Base-by-base conservation (phyloP, 2,329 filamentous ascomycete genomes). In the Coniochaeta hoffmannii region DNA sequence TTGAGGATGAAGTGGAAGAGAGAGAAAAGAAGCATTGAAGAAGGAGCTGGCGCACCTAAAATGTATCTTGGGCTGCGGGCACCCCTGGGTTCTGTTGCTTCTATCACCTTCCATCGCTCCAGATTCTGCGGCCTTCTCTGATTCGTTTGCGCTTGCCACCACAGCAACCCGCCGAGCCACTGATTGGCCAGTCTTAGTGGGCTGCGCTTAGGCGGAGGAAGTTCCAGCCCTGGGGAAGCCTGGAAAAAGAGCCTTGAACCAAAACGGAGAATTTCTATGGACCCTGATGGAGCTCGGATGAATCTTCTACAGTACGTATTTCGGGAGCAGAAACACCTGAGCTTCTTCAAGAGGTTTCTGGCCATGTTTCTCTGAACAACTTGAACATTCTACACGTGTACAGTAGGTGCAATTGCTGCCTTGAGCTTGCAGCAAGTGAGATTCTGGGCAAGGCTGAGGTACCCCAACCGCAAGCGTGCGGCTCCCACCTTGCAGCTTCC, bases 101-200 rank as follows among this genome's bases (percentile, higher is more conserved):
- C 67, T 57, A 69, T 60, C 63, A 61, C 66, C 64, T 69, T 69
- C 67, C 65, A 69, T 66, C 64, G 57, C 53, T 61, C 65, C 63
- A 61, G 58, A 59, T 65, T 64, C 62, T 59, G 57, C 55, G 56
- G 49, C 54, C 55, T 62, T 60, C 61, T 61, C 15, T 68, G 58
- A 62, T 64, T 62, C 56, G 38, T 44, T n/a, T 44, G 22, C 38
- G 19, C 17, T 44, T 44, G 62, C 55, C 58, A 53, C 56, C 58
- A 58, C 54, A 54, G 59, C 60, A 62, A 59, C 60, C 28, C 17
- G 22, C 8, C 6, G 19, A 7, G 2, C 1, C 2, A 19, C 5
- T 60, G 56, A 63, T 61, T 61, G 59, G 61, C 35, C 50, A 31
- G 46, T 44, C 24, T 35, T 17, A 50, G 49, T 50, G 49, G 49